Conservation (phyloP, 2,329 filamentous ascomycete genomes). For the Colletotrichum lupini region DNA sequence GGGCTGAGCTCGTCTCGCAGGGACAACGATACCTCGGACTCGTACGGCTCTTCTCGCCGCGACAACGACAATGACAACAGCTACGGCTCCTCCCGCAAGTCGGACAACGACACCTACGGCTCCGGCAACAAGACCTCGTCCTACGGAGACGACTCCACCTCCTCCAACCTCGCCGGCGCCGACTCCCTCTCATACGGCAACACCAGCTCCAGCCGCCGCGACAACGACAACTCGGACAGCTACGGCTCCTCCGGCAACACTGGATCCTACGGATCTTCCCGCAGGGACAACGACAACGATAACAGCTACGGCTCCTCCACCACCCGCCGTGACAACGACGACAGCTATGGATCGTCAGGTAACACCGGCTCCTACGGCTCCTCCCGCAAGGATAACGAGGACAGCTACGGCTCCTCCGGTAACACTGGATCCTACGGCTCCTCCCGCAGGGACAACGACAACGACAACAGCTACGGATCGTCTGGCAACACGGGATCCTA, state of each 20-base stretch:
- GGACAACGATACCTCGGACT: conserved; percentile 31
- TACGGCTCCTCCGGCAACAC: conserved; percentile 38
- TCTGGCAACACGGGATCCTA: conserved; percentile 37
- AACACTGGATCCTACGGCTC: conserved; percentile 43
- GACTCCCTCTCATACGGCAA: conserved; percentile 38
- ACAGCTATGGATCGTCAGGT: not conserved
- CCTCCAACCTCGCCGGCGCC: conserved; percentile 33
- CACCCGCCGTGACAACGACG: conserved; percentile 41
- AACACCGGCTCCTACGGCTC: not conserved
- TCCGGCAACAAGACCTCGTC: conserved; percentile 31
- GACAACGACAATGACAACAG: conserved; percentile 14
- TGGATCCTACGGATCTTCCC: not conserved
- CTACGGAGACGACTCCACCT: conserved; percentile 19
- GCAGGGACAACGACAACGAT: conserved; percentile 41
- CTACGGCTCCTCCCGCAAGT: conserved; percentile 1
- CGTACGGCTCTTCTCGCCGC: conserved; percentile 25
- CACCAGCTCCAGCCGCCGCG: conserved; percentile 35
- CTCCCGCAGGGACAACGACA: conserved; percentile 38
- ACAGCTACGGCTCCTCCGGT: conserved; percentile 26
- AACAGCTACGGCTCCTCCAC: conserved; percentile 37
- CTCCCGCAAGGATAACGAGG: conserved; percentile 37
- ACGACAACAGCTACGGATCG: conserved; percentile 28
- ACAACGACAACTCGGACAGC: conserved; percentile 31
- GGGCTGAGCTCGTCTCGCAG: conserved; percentile 35
- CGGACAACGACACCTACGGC: conserved; percentile 35